Percentiles rank a stretch among this genome's conserved stretches.
phyloP scores from a whole-genome alignment of 1,139 yeast species.

The Debaryomycetaceae sp. region DNA sequence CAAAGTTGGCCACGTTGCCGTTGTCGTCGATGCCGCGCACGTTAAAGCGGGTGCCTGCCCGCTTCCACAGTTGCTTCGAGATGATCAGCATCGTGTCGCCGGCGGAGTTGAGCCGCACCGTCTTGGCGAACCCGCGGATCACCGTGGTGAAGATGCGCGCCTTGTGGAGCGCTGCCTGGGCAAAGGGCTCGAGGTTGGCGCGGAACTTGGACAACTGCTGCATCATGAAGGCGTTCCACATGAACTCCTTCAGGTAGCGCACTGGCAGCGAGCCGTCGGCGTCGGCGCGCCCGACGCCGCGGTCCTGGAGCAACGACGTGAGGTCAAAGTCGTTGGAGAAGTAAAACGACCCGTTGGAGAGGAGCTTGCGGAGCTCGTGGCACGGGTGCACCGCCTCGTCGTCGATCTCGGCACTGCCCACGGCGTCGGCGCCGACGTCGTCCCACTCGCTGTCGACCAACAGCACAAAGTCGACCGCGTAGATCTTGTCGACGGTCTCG shows the following conservation, averaged over 20 bases:
- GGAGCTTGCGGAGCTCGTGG: slow-evolving; percentile 65
- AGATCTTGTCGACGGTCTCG: slow-evolving; percentile 77
- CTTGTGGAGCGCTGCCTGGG: slow-evolving; percentile 58
- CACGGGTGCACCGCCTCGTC: slow-evolving; percentile 69
- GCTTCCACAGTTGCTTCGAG: slow-evolving; percentile 89
- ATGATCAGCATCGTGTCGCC: slow-evolving; percentile 71
- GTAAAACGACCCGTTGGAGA: slow-evolving; percentile 86
- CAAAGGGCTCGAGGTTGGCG: slow-evolving; percentile 58
- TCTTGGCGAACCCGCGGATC: slow-evolving; percentile 91
- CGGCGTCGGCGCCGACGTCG: slow-evolving; percentile 59
- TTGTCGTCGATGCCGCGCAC: slow-evolving; percentile 96
- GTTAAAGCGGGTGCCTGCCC: slow-evolving; percentile 94
- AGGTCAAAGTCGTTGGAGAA: slow-evolving; percentile 90
- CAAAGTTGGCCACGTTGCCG: slow-evolving; percentile 93
- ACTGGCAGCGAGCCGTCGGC: too few species aligned
- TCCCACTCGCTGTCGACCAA: slow-evolving; percentile 77
- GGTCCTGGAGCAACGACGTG: slow-evolving; percentile 73
- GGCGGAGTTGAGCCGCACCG: slow-evolving; percentile 51
- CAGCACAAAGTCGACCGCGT: slow-evolving; percentile 81
- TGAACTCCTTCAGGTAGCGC: slow-evolving; percentile 67
- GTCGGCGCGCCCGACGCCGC: slow-evolving; percentile 55
- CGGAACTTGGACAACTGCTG: slow-evolving; percentile 74
- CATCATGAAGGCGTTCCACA: slow-evolving; percentile 97
- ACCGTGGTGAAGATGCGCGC: slow-evolving; percentile 85
- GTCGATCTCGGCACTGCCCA: slow-evolving; percentile 19